Percentiles rank a stretch among this genome's conserved stretches.
Conservation (phyloP, 1,139 yeast genomes). For the Kodamaea sp. region DNA sequence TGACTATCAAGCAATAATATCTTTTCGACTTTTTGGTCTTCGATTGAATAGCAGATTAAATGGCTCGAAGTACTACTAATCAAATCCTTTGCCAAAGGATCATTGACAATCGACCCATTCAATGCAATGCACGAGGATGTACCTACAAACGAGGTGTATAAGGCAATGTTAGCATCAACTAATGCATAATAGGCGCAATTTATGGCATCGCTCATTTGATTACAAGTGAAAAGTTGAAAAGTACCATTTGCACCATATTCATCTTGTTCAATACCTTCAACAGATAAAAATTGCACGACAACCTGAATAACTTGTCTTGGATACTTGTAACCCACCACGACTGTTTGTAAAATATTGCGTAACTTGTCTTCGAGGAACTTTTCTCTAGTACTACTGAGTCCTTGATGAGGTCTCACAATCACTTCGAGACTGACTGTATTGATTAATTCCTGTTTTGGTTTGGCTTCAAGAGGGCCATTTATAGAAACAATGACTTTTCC, state of each 20-base stretch:
- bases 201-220: constrained; percentile 67
- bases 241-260: constrained; percentile 17
- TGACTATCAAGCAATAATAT: constrained; percentile 66
- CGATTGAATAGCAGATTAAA: constrained; percentile 59
- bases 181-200: constrained; percentile 73
- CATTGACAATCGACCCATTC: constrained; percentile 29
- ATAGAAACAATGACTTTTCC: constrained; percentile 72
- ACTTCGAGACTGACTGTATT: constrained; percentile 75
- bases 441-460: constrained; percentile 80
- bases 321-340: constrained; percentile 61
- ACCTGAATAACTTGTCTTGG: constrained; percentile 86
- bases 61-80: constrained; percentile 55
- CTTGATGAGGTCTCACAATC: constrained; percentile 74
- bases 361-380: constrained; percentile 70
- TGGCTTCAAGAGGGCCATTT: constrained; percentile 89
- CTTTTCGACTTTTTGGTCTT: constrained; percentile 48
- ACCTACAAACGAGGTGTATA: constrained; percentile 60
- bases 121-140: constrained; percentile 39
- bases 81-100: constrained; percentile 45
- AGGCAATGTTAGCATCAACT: constrained; percentile 73
- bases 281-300: constrained; percentile 74
- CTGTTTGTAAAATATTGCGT: constrained; percentile 55
- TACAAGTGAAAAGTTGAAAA: constrained; percentile 29
- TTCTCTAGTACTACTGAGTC: constrained; percentile 76
- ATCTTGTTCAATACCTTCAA: constrained; percentile 38